Evolutionary conservation across 352 stramenopile species (phyloP).

Genomic region (Phytopythium delawarense): DNA sequence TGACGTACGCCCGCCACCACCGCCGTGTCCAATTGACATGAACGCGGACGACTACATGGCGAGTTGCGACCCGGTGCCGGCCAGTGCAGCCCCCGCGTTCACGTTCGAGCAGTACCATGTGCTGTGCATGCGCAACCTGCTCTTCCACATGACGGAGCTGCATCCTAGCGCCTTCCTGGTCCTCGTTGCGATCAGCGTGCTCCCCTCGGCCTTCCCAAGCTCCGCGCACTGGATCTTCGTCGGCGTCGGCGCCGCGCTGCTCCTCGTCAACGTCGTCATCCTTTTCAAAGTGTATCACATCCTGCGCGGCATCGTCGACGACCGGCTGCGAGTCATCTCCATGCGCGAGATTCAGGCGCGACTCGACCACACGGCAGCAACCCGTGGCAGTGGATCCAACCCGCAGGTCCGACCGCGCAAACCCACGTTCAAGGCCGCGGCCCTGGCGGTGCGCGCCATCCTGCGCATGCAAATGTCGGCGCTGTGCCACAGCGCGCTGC

Average conservation of each 20-base stretch:
- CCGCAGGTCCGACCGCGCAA: conserved; percentile 14
- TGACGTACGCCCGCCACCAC: conserved; percentile 25
- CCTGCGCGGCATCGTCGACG: conserved; percentile 76
- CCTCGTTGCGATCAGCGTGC: conserved; percentile 60
- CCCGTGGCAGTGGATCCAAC: neutral
- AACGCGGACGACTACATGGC: neutral
- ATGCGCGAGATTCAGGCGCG: conserved; percentile 53
- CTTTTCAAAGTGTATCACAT: conserved; percentile 86
- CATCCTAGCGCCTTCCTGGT: conserved; percentile 78
- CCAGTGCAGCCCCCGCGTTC: conserved; percentile 11
- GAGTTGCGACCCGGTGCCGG: conserved; percentile 5
- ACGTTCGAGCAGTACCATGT: conserved; percentile 72
- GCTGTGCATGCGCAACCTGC: conserved; percentile 84
- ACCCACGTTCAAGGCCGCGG: conserved; percentile 47
- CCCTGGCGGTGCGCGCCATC: conserved; percentile 56
- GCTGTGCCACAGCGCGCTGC: conserved; percentile 75
- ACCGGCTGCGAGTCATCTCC: conserved; percentile 71
- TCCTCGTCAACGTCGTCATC: conserved; percentile 73
- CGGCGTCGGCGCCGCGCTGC: conserved; percentile 41
- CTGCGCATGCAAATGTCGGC: conserved; percentile 89
- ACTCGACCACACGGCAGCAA: conserved; percentile 13
- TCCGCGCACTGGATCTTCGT: conserved; percentile 81
- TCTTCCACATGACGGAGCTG: conserved; percentile 79
- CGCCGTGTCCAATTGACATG: conserved; percentile 9
- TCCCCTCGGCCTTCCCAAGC: conserved; percentile 55